Percentiles rank a stretch among this genome's conserved stretches.
phyloP scores from a whole-genome alignment of 1,284 basidiomycete genomes.

The Tilletia walkeri region DNA sequence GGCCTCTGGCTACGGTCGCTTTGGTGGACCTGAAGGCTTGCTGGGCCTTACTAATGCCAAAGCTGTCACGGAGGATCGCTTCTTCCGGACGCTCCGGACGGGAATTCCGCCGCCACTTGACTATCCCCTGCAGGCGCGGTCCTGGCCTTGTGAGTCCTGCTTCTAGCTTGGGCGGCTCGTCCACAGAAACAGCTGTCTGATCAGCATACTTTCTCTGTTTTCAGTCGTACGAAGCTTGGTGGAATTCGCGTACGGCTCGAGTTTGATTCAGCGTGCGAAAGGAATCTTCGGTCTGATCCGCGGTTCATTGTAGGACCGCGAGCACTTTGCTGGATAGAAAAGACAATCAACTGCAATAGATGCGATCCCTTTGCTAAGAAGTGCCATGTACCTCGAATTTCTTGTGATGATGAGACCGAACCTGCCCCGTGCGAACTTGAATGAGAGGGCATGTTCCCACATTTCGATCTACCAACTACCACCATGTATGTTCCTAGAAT shows the following conservation, averaged over 20 bases:
- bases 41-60: constrained; percentile 81
- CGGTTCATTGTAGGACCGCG: constrained; percentile 1
- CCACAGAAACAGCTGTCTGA: background rate
- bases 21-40: constrained; percentile 79
- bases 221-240: constrained; percentile 19
- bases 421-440: no score
- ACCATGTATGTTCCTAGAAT: background rate
- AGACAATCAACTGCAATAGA: no score
- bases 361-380: no score
- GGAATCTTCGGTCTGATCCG: constrained; percentile 16
- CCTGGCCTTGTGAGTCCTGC: constrained; percentile 12
- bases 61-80: constrained; percentile 78
- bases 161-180: background rate
- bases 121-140: constrained; percentile 44
- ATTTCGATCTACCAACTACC: no score
- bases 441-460: no score
- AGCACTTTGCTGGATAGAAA: no score
- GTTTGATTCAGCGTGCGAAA: background rate
- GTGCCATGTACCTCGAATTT: no score
- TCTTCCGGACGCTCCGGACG: constrained; percentile 78
- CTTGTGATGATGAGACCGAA: no score
- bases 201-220: background rate
- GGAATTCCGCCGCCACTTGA: constrained; percentile 66
- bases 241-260: constrained; percentile 20
- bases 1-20: constrained; percentile 43